Base-by-base conservation (phyloP, 805 yeast genomes). In the Ogataea pini region DNA sequence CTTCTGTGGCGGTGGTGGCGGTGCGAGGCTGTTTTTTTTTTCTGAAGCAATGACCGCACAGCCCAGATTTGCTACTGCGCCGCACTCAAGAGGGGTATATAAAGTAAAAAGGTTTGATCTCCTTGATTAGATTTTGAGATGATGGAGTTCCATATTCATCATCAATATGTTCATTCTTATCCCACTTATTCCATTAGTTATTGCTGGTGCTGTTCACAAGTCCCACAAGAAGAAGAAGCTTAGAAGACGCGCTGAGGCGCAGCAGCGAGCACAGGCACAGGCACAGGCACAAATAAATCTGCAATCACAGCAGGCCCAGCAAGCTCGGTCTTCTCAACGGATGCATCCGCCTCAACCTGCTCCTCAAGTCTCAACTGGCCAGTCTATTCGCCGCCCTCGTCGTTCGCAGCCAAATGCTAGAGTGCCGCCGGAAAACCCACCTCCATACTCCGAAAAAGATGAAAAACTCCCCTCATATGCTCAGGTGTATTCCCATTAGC, bases 181-280 rank as follows among this genome's bases (percentile, higher is more conserved):
- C 10, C 33, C 42, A 5, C 32, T 27, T 10, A 9, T 39, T 17
- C 42, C 33, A 14, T 17, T 39, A 13, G 31, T 39, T 9, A 18
- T 28, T 17, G 33, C 17, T 24, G 28, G 31, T n/a, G 33, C 25
- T 13, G 32, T 25, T 7, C 22, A 25, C 22, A 38, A 38, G 32
- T 13, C 42, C 7, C 42, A 38, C 28, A 38, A 38, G 17, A 38
- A 38, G 32, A 38, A 17, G 32, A 38, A 38, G 42, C 42, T 24
- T 14, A 22, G 17, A 10, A 38, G 17, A 25, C 28, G 18, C 12
- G 13, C 13, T 3, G 25, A 20, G 25, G 25, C 38, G 9, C 25
- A 36, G 19, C n/a, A n/a, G n/a, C n/a, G n/a, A n/a, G n/a, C n/a
- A n/a, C n/a, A n/a, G n/a, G n/a, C n/a, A n/a, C n/a, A n/a, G n/a